Percentiles rank a stretch among this genome's conserved stretches.
Conservation (phyloP, 2,329 filamentous ascomycete species). For the Fusarium chaquense region DNA sequence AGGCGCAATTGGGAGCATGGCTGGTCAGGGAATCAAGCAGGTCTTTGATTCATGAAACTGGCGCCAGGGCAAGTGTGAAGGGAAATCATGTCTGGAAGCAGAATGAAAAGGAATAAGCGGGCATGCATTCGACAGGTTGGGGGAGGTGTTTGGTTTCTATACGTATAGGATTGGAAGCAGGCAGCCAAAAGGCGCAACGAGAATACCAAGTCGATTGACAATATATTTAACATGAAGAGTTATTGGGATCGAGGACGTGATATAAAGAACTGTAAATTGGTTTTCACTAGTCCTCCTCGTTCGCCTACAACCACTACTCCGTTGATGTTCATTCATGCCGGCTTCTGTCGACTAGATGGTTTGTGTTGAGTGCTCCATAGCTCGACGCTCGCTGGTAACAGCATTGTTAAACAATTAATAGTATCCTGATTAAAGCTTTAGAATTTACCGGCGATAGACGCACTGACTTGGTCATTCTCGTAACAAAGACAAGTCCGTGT, state of each 20-base stretch:
- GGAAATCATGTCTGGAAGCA: constrained; percentile 39
- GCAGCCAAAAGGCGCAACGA: constrained; percentile 33
- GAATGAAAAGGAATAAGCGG: constrained; percentile 42
- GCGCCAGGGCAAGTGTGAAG: constrained; percentile 34
- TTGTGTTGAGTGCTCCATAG: neutral
- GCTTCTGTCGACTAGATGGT: neutral
- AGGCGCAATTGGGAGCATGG: constrained; percentile 39
- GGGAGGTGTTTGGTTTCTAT: constrained; percentile 46
- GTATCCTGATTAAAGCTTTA: neutral
- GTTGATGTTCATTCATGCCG: neutral
- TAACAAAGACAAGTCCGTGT: neutral
- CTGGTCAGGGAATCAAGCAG: constrained; percentile 50
- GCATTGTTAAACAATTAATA: neutral
- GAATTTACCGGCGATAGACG: neutral
- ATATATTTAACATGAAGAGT: constrained; percentile 24
- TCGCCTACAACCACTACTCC: too few species aligned
- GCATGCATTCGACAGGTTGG: constrained; percentile 37
- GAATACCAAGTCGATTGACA: constrained; percentile 41
- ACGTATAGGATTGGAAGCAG: constrained; percentile 45
- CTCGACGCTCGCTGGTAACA: neutral
- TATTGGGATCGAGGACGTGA: neutral
- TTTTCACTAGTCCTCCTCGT: too few species aligned
- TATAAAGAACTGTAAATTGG: neutral
- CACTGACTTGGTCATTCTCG: neutral
- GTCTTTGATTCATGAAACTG: constrained; percentile 50